Evolutionary conservation across 2,329 filamentous ascomycete genomes (phyloP).

Genomic region (Lachnellula cervina): DNA sequence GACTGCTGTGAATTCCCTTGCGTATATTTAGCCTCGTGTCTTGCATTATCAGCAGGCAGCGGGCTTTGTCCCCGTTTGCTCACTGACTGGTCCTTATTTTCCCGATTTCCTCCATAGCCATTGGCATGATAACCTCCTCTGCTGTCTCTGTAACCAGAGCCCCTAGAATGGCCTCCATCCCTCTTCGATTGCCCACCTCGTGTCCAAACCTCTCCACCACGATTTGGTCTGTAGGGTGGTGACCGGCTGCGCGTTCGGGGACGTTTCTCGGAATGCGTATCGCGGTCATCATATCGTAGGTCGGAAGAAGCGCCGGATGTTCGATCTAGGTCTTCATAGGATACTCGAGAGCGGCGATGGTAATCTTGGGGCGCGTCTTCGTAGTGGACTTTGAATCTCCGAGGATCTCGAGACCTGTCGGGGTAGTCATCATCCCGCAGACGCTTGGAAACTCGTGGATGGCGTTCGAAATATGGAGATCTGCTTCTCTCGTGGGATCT

Average conservation of each 20-base stretch:
- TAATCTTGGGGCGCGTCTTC: slow-evolving; percentile 48
- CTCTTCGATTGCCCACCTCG: slow-evolving; percentile 18
- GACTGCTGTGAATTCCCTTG: slow-evolving; percentile 53
- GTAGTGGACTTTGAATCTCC: slow-evolving; percentile 58
- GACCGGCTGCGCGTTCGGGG: slow-evolving; percentile 48
- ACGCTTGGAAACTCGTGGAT: slow-evolving; percentile 58
- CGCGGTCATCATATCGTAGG: slow-evolving; percentile 45
- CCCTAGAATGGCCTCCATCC: slow-evolving; percentile 16
- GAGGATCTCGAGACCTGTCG: slow-evolving; percentile 46
- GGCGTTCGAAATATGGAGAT: slow-evolving; percentile 46
- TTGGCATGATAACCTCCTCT: slow-evolving; percentile 20
- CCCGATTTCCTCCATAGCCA: slow-evolving; percentile 38
- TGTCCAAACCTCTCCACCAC: slow-evolving; percentile 22
- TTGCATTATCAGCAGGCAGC: slow-evolving; percentile 53
- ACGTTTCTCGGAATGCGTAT: slow-evolving; percentile 49
- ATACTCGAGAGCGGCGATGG: slow-evolving; percentile 42
- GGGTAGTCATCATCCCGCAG: slow-evolving; percentile 57
- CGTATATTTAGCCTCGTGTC: slow-evolving; percentile 63
- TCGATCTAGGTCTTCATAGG: slow-evolving; percentile 55
- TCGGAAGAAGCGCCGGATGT: slow-evolving; percentile 22
- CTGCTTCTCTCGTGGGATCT: slow-evolving; percentile 44
- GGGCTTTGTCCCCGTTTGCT: slow-evolving; percentile 58
- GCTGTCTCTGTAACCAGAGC: slow-evolving; percentile 7
- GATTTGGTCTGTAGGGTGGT: slow-evolving; percentile 41
- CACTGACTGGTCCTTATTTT: slow-evolving; percentile 54